Evolutionary conservation across 306 rosid species (phyloP), one percentile per base, ranked within the genome.

Genomic region (Castanea mollissima): DNA sequence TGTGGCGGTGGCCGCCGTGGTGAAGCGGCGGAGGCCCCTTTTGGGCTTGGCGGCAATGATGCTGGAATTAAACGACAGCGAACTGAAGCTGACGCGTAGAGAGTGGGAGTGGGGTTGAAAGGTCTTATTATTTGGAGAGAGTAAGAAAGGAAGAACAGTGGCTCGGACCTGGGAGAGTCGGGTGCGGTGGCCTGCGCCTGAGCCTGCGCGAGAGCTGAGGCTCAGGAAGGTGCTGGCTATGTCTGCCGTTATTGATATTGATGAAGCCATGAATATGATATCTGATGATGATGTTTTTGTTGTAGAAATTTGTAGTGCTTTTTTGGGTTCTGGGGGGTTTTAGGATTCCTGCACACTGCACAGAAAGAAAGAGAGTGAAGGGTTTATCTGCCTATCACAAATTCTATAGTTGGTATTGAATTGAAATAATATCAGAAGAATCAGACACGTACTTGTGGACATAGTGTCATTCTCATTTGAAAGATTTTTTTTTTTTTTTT

Each of bases 201-300:
- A 16, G 54, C 14, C 46, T 41, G 54, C 14, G 25, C 84, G 88
- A 67, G 77, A 88, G 44, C 90, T 78, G 15, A 83, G 69, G 71
- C 74, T 71, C 23, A 88, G 19, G 74, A 93, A 75, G 78, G 78
- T 78, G n/a, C 97, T 83, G 7, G 94, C 89, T 3, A 88, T 54
- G 71, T 91, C 88, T 1, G 86, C 85, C 27, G 84, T 74, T 72
- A 91, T 31, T 49, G 54, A 49, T 72, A 91, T 31, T 2, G 91
- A 88, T 1, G 91, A 88, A 63, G 86, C 87, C 97, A 89, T 92
- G 41, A 25, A 25, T 25, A 23, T 23, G 23, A 23, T 23, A 83
- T 15, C 49, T 71, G 6, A 32, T 23, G 23, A 14, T 38, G 23
- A 54, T 9, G 41, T 21, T 6, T 38, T 6, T 6, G 41, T 35